Base-by-base conservation (phyloP, 2,329 filamentous ascomycete species). In the Sporothrix sp. region DNA sequence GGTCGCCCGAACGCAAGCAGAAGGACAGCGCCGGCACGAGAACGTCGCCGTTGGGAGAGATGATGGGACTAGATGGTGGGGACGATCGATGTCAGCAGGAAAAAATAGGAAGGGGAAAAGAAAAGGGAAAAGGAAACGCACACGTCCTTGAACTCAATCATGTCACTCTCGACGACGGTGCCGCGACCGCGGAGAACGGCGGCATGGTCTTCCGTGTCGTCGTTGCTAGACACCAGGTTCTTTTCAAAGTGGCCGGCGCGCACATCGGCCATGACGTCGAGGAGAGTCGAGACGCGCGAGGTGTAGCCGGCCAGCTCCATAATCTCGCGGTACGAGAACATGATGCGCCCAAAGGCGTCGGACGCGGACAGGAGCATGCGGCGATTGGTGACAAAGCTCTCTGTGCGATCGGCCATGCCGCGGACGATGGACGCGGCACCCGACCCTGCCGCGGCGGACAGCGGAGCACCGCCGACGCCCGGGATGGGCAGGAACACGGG, bases 291-390 rank as follows among this genome's bases (percentile, higher is more conserved):
- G 5, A 98, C 93, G 48, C 93, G 83, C 9, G 89, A 91, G 0
- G 93, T 98, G 70, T 95, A 94, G 32, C 93, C 93, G 0, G 93
- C 93, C 27, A 98, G 74, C 66, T 98, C 91, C 64, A 91, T 95
- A 56, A 98, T 84, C 64, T 98, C 93, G 60, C 95, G 90, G 74
- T 96, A 97, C 2, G 87, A 95, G 69, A 95, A 96, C 90, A 96
- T 96, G 57, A 97, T 75, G 53, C 93, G 84, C 1, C 91, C 91
- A 62, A 96, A 96, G 21, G 91, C 91, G 64, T 98, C 93, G 0
- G 91, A 97, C 1, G 89, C 93, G 35, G 87, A 91, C 6, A 98
- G 75, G 11, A 98, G 75, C 77, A 98, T 86, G 52, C 93, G 79
- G 39, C 93, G 76, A 65, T 97, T 98, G 1, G 91, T 98, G 36